A percentile compares a stretch with the other conserved stretches of the same genome.
Evolutionary conservation across 2,329 filamentous ascomycete genomes (phyloP).

Genomic region (Aspergillus flavus): DNA sequence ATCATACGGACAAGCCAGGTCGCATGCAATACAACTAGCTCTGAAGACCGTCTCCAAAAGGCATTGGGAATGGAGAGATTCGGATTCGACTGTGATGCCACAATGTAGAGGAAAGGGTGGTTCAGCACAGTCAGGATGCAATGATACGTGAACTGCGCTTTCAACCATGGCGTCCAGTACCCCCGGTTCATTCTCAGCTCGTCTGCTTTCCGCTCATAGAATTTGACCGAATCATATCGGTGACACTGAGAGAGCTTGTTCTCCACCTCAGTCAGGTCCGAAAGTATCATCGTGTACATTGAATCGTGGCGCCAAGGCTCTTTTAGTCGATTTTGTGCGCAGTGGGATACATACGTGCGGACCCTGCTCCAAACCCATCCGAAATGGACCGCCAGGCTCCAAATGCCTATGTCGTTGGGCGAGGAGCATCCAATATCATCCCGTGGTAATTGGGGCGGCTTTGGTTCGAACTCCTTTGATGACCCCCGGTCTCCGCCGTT

Average conservation of each 20-base stretch:
- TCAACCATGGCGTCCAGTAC: conserved; percentile 58
- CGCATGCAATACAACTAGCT: conserved; percentile 54
- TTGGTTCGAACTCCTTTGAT: conserved; percentile 32
- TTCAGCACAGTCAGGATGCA: conserved; percentile 55
- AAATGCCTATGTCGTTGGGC: conserved; percentile 50
- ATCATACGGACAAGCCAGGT: conserved; percentile 60
- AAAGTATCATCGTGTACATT: conserved; percentile 54
- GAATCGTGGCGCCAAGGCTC: conserved; percentile 58
- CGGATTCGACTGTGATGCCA: conserved; percentile 55
- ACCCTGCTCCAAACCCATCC: conserved; percentile 56
- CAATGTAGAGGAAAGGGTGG: conserved; percentile 58
- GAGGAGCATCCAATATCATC: conserved; percentile 49
- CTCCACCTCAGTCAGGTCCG: conserved; percentile 56
- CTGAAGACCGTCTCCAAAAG: conserved; percentile 57
- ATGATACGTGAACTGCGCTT: conserved; percentile 58
- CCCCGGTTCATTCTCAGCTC: conserved; percentile 50
- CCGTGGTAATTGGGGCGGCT: conserved; percentile 47
- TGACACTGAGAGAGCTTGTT: conserved; percentile 51
- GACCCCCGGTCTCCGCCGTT: conserved; percentile 16
- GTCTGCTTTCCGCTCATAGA: conserved; percentile 53
- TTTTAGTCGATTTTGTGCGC: conserved; percentile 50
- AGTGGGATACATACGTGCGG: conserved; percentile 51
- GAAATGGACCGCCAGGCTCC: conserved; percentile 54
- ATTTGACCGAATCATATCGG: conserved; percentile 56
- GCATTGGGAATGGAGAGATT: conserved; percentile 57